Evolutionary conservation across 2,329 filamentous ascomycete genomes (phyloP).

Genomic region (Fusarium udum): DNA sequence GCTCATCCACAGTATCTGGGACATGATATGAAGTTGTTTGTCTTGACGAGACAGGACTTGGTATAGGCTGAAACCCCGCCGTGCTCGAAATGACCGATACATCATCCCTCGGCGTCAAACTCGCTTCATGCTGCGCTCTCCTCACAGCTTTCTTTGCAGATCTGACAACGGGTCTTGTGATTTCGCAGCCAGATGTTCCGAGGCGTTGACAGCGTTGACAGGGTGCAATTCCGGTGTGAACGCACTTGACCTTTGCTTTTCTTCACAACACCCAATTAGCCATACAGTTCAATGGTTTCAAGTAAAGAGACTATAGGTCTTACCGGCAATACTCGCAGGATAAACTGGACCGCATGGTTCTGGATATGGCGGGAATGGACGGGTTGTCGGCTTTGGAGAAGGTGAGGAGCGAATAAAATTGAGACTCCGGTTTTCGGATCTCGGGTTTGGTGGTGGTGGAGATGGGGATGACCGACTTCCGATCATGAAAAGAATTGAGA

Average conservation of each 20-base stretch:
- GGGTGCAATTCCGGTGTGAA: slow-evolving; percentile 45
- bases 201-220: slow-evolving; percentile 46
- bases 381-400: slow-evolving; percentile 17
- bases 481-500: neutral
- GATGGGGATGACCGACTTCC: neutral
- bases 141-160: slow-evolving; percentile 9
- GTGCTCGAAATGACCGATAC: neutral
- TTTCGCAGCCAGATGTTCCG: slow-evolving; percentile 39
- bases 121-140: neutral
- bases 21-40: neutral
- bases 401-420: neutral
- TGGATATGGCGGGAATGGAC: neutral
- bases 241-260: slow-evolving; percentile 49
- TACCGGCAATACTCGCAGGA: slow-evolving; percentile 50
- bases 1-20: slow-evolving; percentile 28
- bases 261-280: slow-evolving; percentile 14
- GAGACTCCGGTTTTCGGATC: slow-evolving; percentile 10
- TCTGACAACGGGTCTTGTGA: slow-evolving; percentile 28
- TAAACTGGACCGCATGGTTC: slow-evolving; percentile 46
- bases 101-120: neutral
- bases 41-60: neutral
- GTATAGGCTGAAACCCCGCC: neutral
- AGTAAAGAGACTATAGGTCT: neutral
- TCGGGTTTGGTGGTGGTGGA: neutral
- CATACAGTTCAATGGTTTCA: neutral